Evolutionary conservation across 345 rosid species (phyloP).

Genomic region (Salix caprea): DNA sequence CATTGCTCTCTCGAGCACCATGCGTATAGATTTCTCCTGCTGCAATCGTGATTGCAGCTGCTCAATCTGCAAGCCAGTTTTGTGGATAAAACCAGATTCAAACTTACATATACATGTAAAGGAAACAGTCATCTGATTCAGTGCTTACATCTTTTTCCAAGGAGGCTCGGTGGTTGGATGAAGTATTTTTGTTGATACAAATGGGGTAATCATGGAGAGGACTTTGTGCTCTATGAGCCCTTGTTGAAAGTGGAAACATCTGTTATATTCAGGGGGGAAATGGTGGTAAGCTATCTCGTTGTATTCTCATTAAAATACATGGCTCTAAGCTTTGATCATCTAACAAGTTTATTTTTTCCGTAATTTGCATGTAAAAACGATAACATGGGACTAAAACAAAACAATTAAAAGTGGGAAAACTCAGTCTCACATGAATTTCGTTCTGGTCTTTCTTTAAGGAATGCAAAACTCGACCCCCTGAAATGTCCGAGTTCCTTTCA

Average conservation of each 20-base stretch:
- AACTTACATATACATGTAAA: slow-evolving; percentile 1
- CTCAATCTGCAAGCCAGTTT: slow-evolving; percentile 54
- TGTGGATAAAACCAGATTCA: slow-evolving; percentile 5
- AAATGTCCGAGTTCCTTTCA: slow-evolving; percentile 42
- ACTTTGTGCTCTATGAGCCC: slow-evolving; percentile 36
- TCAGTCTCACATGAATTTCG: slow-evolving; percentile 43
- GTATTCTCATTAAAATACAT: not conserved
- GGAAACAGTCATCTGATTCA: not conserved
- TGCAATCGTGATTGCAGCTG: slow-evolving; percentile 72
- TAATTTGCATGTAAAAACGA: not conserved
- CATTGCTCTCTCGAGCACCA: slow-evolving; percentile 77
- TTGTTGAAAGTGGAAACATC: slow-evolving; percentile 42
- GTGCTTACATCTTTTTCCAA: slow-evolving; percentile 76
- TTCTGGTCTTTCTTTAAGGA: slow-evolving; percentile 29
- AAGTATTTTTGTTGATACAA: slow-evolving; percentile 19
- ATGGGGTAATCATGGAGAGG: slow-evolving; percentile 35
- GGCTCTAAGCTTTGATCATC: not conserved
- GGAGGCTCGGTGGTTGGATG: slow-evolving; percentile 53
- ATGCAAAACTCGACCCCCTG: slow-evolving; percentile 30
- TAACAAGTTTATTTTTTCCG: not conserved
- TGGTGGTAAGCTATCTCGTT: not conserved
- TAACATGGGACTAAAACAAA: slow-evolving; percentile 3
- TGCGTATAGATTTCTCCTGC: slow-evolving; percentile 75
- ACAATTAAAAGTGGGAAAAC: not conserved
- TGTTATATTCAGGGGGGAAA: slow-evolving; percentile 21